Percentiles rank a stretch among this genome's conserved stretches.
Conservation (phyloP, 352 stramenopile genomes). For the Nothophytophthora sp. region DNA sequence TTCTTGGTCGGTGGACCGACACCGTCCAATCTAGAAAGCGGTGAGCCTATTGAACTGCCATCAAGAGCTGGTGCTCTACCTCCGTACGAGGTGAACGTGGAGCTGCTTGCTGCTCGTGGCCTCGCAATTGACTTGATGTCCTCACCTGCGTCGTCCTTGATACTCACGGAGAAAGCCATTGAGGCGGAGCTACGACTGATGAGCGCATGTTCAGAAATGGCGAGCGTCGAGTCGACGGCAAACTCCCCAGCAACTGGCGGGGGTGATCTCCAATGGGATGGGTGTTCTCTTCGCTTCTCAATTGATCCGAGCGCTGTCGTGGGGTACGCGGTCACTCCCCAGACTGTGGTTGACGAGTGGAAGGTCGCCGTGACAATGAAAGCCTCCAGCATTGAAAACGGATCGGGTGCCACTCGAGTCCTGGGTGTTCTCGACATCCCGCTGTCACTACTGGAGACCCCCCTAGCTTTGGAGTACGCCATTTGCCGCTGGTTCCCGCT, state of each 20-base stretch:
- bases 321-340: constrained; percentile 7
- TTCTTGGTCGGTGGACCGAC: neutral
- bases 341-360: constrained; percentile 30
- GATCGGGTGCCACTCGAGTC: neutral
- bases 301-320: constrained; percentile 11
- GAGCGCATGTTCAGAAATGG: constrained; percentile 9
- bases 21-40: neutral
- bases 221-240: constrained; percentile 1
- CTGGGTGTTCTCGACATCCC: constrained; percentile 45
- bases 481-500: constrained; percentile 69
- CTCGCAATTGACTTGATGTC: constrained; percentile 2
- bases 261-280: constrained; percentile 10
- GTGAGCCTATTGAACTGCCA: too few species aligned
- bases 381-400: neutral
- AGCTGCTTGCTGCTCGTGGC: constrained; percentile 22
- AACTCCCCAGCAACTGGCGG: constrained; percentile 9
- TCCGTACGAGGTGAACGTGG: constrained; percentile 23
- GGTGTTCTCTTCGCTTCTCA: constrained; percentile 13
- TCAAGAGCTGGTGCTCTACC: constrained; percentile 3
- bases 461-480: constrained; percentile 41
- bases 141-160: too few species aligned
- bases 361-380: constrained; percentile 17
- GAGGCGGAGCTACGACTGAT: constrained; percentile 18
- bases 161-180: constrained; percentile 4
- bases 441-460: constrained; percentile 49